Evolutionary conservation across 345 rosid species (phyloP), one percentile per base, ranked within the genome.

Genomic region (Brassica rapa): DNA sequence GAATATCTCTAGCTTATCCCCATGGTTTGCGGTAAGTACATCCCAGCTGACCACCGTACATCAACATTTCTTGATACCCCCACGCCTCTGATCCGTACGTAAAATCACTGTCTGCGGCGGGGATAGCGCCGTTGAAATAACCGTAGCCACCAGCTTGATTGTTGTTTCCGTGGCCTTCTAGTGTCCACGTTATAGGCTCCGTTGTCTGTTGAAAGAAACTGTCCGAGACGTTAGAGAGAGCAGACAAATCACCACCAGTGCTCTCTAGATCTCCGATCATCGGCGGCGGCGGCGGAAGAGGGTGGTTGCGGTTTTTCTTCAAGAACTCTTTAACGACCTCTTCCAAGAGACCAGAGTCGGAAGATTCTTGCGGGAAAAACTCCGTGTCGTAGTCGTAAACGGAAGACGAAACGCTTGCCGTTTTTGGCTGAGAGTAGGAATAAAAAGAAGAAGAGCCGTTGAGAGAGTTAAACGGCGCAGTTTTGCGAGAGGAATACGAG

Each of bases 321-420:
- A 86, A 43, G 78, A 86, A 95, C 62, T 93, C 92, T 63, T 84
- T 93, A 57, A 95, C 87, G 68, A 95, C 81, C 56, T 95, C 99
- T 62, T 93, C 92, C 55, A 95, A 73, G 33, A 95, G 78, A 6
- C 99, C 99, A 12, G 98, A 90, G 77, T 86, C 88, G 35, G 92
- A 71, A 0, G 89, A 16, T 24, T 89, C 93, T 75, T 84, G 83
- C 0, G 86, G 86, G 71, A 89, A 84, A 68, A 90, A 87, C 14
- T 79, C 87, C 76, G 68, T 41, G 59, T 14, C 2, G 76, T 56
- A 37, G 35, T 56, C 79, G 67, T 14, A n/a, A 23, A 4, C 33
- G 39, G 75, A 61, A 35, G 30, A 57, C 0, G 83, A 59, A 74
- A 27, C 4, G 79, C 35, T 3, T 23, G 66, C 69, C 72, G 76